Evolutionary conservation across 2,329 filamentous ascomycete genomes (phyloP), one percentile per base, ranked within the genome.

Genomic region (Fonsecaea erecta): DNA sequence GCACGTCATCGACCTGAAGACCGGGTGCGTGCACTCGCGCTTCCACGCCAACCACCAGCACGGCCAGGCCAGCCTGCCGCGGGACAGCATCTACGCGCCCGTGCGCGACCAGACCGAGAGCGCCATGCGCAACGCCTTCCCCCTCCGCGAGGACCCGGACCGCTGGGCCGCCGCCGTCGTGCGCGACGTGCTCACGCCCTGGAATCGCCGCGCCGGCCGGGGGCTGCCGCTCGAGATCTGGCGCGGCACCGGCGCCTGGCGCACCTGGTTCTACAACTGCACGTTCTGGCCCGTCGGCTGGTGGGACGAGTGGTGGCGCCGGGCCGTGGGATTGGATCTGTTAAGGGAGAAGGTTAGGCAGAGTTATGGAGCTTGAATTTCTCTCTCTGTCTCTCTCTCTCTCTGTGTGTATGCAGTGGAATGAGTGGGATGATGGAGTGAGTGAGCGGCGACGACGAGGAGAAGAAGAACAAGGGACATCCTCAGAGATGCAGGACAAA

Each of bases 1-100:
- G 52, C 66, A 66, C 6, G 75, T 77, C 3, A 52, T 75, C 7
- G 73, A 69, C n/a, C 60, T 75, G n/a, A 71, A 73, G 62, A 73
- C 66, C 6, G 66, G 66, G 12, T 68, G 66, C 30, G 66, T 68
- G 24, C 66, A 68, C 26, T 63, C 60, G 14, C 30, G 35, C 9
- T 68, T 68, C 57, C 66, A 68, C 43, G 66, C 66, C 2, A 68
- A 68, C 35, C 66, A 68, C 46, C 66, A 68, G 56, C 60, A 24
- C 12, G 66, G 66, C 2, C 32, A 32, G 4, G 66, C 66, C 30
- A 63, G 52, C 37, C 21, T 68, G 35, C 66, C 66, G 2, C 6
- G 34, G 21, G 43, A 21, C 9, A 63, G 58, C n/a, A 56, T 68
- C 35, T 68, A 68, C 60, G n/a, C 52, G 55, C 59, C 58, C 7